Evolutionary conservation across 164 flowering plant genomes (phyloP).

Genomic region (Brasenia schreberi): DNA sequence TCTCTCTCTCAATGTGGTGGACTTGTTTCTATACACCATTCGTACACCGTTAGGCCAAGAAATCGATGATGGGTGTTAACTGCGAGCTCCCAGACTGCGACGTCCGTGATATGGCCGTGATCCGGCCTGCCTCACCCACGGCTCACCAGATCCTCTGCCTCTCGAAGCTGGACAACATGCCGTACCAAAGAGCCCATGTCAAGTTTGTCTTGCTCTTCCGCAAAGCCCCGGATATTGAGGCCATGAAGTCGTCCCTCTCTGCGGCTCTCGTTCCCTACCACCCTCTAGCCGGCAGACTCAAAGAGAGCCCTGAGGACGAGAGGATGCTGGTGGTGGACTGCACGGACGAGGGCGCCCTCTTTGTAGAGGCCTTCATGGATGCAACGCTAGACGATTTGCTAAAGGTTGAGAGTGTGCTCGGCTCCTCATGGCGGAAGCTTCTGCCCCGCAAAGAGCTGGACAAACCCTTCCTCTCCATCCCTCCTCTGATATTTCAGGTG

Average conservation of each 20-base stretch:
- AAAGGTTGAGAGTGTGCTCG: slow-evolving; percentile 34
- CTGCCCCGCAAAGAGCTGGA: slow-evolving; percentile 41
- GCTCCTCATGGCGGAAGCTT: slow-evolving; percentile 81
- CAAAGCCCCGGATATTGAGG: slow-evolving; percentile 21
- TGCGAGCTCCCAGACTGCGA: slow-evolving; percentile 57
- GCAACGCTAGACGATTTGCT: slow-evolving; percentile 47
- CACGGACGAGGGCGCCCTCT: slow-evolving; percentile 74
- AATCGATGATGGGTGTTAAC: neutral
- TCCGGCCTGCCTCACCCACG: slow-evolving; percentile 42
- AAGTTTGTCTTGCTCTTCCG: slow-evolving; percentile 58
- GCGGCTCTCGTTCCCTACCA: slow-evolving; percentile 60
- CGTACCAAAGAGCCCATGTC: slow-evolving; percentile 68
- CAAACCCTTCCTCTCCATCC: slow-evolving; percentile 50
- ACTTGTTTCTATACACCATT: no score
- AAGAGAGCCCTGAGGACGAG: slow-evolving; percentile 22
- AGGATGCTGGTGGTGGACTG: slow-evolving; percentile 72
- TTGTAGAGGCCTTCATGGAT: slow-evolving; percentile 75
- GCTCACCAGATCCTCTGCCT: slow-evolving; percentile 56
- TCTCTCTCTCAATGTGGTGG: no score
- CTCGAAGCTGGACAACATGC: slow-evolving; percentile 80
- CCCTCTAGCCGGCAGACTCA: slow-evolving; percentile 85
- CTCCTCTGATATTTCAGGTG: slow-evolving; percentile 87
- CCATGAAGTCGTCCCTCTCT: slow-evolving; percentile 49
- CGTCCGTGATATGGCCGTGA: slow-evolving; percentile 21
- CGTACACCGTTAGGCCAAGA: no score